These are phyloP conservation scores for Fusarium sp. DNA, from an alignment of 2,329 filamentous ascomycete species.

Conservation along the genomic window DNA sequence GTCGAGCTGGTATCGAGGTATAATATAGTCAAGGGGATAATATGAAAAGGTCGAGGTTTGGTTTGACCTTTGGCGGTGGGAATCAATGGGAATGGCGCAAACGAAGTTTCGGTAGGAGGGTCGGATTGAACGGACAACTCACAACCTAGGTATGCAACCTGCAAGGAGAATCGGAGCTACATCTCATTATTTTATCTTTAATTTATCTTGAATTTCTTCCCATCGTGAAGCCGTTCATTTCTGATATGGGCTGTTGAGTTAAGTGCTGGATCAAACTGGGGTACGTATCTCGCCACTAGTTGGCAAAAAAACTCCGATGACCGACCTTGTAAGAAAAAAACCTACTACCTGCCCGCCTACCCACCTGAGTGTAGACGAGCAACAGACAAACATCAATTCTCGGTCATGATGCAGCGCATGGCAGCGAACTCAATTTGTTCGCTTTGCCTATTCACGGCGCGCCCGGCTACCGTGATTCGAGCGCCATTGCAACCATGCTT, in stretches of 20 bases:
- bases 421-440: slow-evolving; percentile 41
- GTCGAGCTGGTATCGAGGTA: slow-evolving; percentile 19
- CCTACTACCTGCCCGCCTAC: neutral
- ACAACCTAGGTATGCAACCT: slow-evolving; percentile 22
- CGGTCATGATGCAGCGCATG: slow-evolving; percentile 39
- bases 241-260: neutral
- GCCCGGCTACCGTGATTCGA: slow-evolving; percentile 23
- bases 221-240: neutral
- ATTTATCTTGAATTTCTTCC: neutral
- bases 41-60: slow-evolving; percentile 1
- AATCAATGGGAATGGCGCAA: slow-evolving; percentile 15
- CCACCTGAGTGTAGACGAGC: neutral
- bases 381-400: neutral
- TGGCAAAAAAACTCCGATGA: slow-evolving; percentile 38
- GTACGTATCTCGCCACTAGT: slow-evolving; percentile 8
- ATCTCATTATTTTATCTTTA: slow-evolving; percentile 10
- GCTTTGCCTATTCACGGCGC: slow-evolving; percentile 34
- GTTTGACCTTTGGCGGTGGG: neutral
- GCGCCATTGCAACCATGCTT: slow-evolving; percentile 48
- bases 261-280: neutral
- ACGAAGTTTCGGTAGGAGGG: slow-evolving; percentile 6
- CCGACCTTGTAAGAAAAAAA: slow-evolving; percentile 28
- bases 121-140: neutral
- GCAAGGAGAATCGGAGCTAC: slow-evolving; percentile 23
- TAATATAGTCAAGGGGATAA: neutral